Evolutionary conservation across 805 yeast genomes (phyloP), one percentile per base, ranked within the genome.

Genomic region (Saccharomycopsis babjevae): DNA sequence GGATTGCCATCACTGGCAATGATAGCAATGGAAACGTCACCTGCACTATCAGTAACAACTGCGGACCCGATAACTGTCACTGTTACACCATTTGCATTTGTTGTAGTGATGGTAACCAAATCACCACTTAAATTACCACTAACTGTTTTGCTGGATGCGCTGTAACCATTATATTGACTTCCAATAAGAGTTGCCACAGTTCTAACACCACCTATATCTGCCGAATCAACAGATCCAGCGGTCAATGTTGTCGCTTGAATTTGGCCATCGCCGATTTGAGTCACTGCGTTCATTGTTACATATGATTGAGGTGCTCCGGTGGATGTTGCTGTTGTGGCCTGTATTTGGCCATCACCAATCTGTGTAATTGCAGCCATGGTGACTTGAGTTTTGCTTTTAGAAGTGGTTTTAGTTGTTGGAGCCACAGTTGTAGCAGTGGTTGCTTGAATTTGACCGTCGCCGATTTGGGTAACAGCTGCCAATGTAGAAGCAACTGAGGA

Each of bases 341-440:
- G 76, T 61, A 72, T 70, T 68, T 76, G 79, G 59, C 80, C 80
- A 62, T 77, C 82, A 59, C 68, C 62, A 59, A 76, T 73, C 66
- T 79, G 72, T 66, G 77, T 76, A 43, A 77, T 75, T 61, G 75
- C 75, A 64, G 71, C 75, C n/a, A 62, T 62, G 25, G 67, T 57
- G n/a, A 46, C 32, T 22, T 46, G 52, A 10, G 52, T 22, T 46
- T 46, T 46, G n/a, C 52, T 46, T 10, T 25, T 46, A 42, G 58
- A 57, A 67, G 72, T 66, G 58, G 66, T 57, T 11, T 62, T 70
- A 15, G 64, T 63, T 7, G 71, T 72, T n/a, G 61, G 63, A 30
- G 70, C 61, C 3, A 66, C 18, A 42, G 61, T 54, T 15, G 60
- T 60, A 5, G 67, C 39, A 36, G 71, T 68, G 10, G 72, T 59